These are phyloP conservation scores for Backusella liffmaniae DNA, from an alignment of 192 early-diverging fungal species.

Conservation along the genomic window DNA sequence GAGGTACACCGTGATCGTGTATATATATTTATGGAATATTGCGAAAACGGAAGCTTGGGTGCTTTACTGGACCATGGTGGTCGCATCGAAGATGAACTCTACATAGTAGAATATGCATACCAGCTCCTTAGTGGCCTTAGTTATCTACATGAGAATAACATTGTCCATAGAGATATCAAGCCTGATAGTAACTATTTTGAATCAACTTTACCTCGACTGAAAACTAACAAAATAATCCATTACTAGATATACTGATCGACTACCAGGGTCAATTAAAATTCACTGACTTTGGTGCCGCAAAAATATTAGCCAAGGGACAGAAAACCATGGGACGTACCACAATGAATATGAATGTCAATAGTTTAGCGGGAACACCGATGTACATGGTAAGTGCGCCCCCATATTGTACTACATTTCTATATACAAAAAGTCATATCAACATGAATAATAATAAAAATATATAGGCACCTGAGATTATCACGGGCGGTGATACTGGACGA, in stretches of 20 bases:
- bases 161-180: slow-evolving; percentile 91
- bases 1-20: slow-evolving; percentile 91
- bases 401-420: background rate
- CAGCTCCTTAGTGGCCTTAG: slow-evolving; percentile 82
- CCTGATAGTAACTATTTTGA: slow-evolving; percentile 65
- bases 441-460: background rate
- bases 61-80: slow-evolving; percentile 79
- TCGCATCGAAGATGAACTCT: slow-evolving; percentile 71
- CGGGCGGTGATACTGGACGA: slow-evolving; percentile 67
- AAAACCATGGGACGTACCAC: slow-evolving; percentile 53
- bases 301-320: slow-evolving; percentile 77
- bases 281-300: slow-evolving; percentile 90
- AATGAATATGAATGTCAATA: slow-evolving; percentile 58
- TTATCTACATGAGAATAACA: slow-evolving; percentile 81
- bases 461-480: slow-evolving; percentile 78
- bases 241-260: slow-evolving; percentile 74
- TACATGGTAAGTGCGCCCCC: slow-evolving; percentile 50
- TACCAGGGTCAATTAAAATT: slow-evolving; percentile 77
- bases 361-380: slow-evolving; percentile 60
- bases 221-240: slow-evolving; percentile 14
- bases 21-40: slow-evolving; percentile 92
- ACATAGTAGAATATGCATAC: slow-evolving; percentile 68
- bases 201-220: background rate
- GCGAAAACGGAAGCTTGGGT: slow-evolving; percentile 72
- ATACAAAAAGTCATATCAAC: background rate